Evolutionary conservation across 345 rosid genomes (phyloP), one percentile per base, ranked within the genome.

Genomic region (Trapa bicornis): DNA sequence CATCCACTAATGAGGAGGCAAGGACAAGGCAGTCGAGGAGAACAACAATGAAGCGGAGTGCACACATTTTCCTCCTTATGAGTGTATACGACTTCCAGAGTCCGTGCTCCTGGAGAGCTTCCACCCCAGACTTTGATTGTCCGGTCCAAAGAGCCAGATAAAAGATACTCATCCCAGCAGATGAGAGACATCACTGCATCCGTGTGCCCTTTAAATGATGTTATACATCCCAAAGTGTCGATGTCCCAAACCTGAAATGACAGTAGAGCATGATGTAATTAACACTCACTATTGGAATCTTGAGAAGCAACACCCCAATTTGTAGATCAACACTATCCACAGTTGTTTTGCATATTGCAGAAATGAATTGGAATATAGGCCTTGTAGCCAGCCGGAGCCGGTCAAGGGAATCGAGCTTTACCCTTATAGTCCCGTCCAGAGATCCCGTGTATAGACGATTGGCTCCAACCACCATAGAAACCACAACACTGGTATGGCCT

Each of bases 121-220:
- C 65, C 64, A 67, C 54, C 75, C 94, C 92, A 86, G 45, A 83
- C 78, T 73, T 80, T 83, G 32, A 83, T 67, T 7, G 83, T 86
- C 61, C 64, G 41, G 71, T 89, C 96, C 71, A 86, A 70, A 9
- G 91, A 87, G 70, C 87, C 79, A 1, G 89, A 89, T 16, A 85
- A 5, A 65, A 89, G 66, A 76, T 39, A 80, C 45, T 76, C 61
- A 68, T 86, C 81, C 82, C 87, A 89, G 71, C 87, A 81, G 58
- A 89, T 48, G 41, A 89, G 82, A 10, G 90, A 89, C 61, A 71
- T 86, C 54, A 87, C 80, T 32, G 72, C 80, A 50, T 80, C 78
- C 1, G 65, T 67, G 65, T 89, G 96, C 37, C 73, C 84, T 63
- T 67, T 64, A 64, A 86, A 66, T 1, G 79, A 82, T 78, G 65